Conservation (phyloP, 345 rosid species). For the Boechera stricta region DNA sequence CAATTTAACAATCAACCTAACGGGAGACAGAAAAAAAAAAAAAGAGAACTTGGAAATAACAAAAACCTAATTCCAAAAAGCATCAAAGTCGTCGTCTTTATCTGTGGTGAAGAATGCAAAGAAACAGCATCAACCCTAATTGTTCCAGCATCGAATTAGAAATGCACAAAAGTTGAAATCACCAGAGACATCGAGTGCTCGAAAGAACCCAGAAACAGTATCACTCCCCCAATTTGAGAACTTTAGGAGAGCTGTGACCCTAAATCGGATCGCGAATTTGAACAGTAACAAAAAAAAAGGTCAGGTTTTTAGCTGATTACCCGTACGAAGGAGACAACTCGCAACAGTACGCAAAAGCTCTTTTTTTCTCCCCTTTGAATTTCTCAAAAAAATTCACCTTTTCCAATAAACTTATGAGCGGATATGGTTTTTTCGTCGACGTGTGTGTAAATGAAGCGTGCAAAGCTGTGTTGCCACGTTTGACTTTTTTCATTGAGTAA, state of each 20-base stretch:
- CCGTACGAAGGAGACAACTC: constrained; percentile 31
- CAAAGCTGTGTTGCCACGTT: constrained; percentile 47
- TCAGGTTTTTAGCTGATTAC: constrained; percentile 35
- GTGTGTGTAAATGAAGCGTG: constrained; percentile 45
- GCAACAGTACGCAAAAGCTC: constrained; percentile 24
- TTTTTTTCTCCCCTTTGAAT: background rate
- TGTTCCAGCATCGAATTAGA: constrained; percentile 16
- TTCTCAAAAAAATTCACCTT: background rate
- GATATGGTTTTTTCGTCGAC: constrained; percentile 41
- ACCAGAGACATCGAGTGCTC: background rate
- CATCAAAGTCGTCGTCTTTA: background rate
- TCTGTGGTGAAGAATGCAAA: constrained; percentile 1
- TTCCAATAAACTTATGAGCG: constrained; percentile 31
- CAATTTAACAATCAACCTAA: background rate
- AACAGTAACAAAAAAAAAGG: background rate
- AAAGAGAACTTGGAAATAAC: background rate
- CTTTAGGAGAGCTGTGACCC: background rate
- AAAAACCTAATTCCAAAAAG: constrained; percentile 10
- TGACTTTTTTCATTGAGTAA: constrained; percentile 29
- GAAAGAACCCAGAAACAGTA: constrained; percentile 29
- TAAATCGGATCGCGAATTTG: constrained; percentile 4
- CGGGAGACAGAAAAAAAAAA: background rate
- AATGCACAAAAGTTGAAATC: constrained; percentile 15
- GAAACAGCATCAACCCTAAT: constrained; percentile 16
- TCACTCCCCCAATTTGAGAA: constrained; percentile 13